These are phyloP conservation scores for Ustilago tritici DNA, from an alignment of 1,284 basidiomycete species.

Conservation along the genomic window DNA sequence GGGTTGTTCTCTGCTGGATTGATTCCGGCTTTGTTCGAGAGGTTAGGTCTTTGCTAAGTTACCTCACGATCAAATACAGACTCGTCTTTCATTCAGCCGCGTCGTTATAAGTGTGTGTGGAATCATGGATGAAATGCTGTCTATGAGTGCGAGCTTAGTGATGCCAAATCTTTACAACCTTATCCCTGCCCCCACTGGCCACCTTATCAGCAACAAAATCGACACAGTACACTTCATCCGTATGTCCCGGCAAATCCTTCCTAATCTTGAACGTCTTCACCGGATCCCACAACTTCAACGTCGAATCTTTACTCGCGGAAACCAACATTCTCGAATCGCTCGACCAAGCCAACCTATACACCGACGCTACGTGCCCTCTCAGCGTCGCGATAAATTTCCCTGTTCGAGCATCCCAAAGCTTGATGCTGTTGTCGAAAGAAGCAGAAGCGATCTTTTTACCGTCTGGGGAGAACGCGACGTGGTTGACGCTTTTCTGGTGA, in stretches of 20 bases:
- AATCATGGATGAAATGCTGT: neutral
- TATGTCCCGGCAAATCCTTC: conserved; percentile 92
- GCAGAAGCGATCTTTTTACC: conserved; percentile 90
- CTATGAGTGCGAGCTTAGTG: conserved; percentile 24
- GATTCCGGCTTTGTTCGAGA: conserved; percentile 53
- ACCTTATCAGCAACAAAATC: conserved; percentile 84
- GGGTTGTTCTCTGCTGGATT: conserved; percentile 73
- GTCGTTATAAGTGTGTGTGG: too few relatives aligned
- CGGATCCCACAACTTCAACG: conserved; percentile 73
- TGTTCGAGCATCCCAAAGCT: conserved; percentile 84
- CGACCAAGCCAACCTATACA: conserved; percentile 94
- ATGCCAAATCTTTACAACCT: conserved; percentile 74
- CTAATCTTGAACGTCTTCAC: conserved; percentile 78
- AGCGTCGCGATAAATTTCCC: conserved; percentile 82
- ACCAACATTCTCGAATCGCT: conserved; percentile 91
- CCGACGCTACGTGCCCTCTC: conserved; percentile 91
- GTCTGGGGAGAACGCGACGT: conserved; percentile 95
- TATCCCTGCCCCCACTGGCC: conserved; percentile 86
- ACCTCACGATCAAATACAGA: neutral
- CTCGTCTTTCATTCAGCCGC: neutral
- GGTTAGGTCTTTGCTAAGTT: conserved; percentile 35
- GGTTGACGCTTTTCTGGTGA: conserved; percentile 94
- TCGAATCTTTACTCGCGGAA: conserved; percentile 94
- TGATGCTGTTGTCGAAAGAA: conserved; percentile 90
- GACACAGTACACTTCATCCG: conserved; percentile 98